These are phyloP conservation scores for Rhodotorula sp. DNA, from an alignment of 1,284 basidiomycete genomes.

Conservation along the genomic window DNA sequence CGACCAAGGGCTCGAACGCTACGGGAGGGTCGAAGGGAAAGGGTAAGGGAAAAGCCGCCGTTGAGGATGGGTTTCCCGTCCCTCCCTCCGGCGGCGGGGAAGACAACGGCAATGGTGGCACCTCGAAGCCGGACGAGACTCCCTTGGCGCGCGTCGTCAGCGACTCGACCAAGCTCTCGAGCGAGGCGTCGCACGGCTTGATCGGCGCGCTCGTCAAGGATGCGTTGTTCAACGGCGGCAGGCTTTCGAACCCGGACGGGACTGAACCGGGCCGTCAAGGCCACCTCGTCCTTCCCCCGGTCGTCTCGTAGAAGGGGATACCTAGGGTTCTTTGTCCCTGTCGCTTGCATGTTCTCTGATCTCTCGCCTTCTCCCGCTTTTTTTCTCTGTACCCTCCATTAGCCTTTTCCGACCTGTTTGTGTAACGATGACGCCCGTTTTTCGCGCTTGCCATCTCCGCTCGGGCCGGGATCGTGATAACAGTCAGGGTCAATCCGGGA, in stretches of 20 bases:
- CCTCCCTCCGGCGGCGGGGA: neutral
- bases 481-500: neutral
- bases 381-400: neutral
- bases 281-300: conserved; percentile 27
- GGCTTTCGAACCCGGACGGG: conserved; percentile 7
- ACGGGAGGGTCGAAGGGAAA: neutral
- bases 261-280: neutral
- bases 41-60: conserved; percentile 19
- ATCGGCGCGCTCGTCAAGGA: conserved; percentile 41
- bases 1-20: neutral
- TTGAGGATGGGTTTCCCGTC: neutral
- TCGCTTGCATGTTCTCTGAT: neutral
- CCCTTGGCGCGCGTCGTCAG: conserved; percentile 31
- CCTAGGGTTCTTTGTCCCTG: too few relatives aligned
- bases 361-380: neutral
- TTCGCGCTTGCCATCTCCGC: neutral
- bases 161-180: conserved; percentile 37
- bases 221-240: conserved; percentile 37
- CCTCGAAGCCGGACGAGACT: conserved; percentile 26
- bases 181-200: conserved; percentile 33
- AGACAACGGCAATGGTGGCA: neutral
- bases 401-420: neutral
- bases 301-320: conserved; percentile 7
- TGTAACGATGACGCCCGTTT: neutral
- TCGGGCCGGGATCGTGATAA: neutral